These are phyloP conservation scores for Panicum hallii DNA, from an alignment of 202 grass and related monocot genomes.

Conservation along the genomic window DNA sequence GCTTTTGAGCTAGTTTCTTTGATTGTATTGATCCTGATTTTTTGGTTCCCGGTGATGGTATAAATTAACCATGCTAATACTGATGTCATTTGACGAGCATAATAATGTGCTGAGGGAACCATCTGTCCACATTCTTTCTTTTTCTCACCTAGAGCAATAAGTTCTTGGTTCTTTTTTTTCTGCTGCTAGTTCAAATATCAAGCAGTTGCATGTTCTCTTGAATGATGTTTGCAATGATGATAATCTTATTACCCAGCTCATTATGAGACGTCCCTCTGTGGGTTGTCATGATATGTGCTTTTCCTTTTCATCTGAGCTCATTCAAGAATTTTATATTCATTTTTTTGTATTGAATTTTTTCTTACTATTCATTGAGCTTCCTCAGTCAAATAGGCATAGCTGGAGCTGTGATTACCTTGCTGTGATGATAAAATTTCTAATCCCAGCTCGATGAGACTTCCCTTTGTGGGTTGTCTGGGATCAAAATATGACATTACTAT, in stretches of 20 bases:
- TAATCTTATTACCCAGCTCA: constrained; percentile 88
- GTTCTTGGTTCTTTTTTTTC: background rate
- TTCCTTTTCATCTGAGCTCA: constrained; percentile 67
- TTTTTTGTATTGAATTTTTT: background rate
- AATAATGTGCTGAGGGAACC: constrained; percentile 64
- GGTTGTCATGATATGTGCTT: constrained; percentile 59
- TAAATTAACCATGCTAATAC: constrained; percentile 83
- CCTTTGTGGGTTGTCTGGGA: constrained; percentile 66
- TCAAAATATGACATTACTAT: constrained; percentile 45
- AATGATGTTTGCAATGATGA: constrained; percentile 57
- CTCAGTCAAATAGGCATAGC: background rate
- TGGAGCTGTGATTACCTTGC: background rate
- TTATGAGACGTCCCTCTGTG: constrained; percentile 80
- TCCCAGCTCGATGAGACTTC: constrained; percentile 82
- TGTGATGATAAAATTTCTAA: constrained; percentile 68
- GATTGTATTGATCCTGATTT: background rate
- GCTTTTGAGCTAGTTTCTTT: background rate
- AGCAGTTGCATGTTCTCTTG: background rate
- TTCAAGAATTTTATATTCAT: background rate
- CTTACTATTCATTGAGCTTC: background rate
- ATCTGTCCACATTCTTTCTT: background rate
- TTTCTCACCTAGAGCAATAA: background rate
- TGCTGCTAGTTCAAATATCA: background rate
- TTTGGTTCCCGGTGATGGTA: constrained; percentile 73
- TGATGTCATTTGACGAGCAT: constrained; percentile 62